Evolutionary conservation across 441 rosid species (phyloP).

Genomic region (Arabidopsis hybrid): DNA sequence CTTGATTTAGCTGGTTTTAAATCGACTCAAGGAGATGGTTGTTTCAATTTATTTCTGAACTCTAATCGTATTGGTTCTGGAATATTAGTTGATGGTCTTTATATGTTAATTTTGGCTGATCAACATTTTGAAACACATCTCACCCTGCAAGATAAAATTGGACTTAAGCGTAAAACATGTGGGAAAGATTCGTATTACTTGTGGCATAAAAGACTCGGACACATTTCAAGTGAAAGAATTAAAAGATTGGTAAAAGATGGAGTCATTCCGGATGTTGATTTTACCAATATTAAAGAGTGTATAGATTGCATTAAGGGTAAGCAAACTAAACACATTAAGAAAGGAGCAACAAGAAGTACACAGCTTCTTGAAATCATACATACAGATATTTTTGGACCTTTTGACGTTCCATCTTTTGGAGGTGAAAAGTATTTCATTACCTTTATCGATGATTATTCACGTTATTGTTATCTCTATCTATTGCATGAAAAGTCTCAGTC

Average conservation of each 20-base stretch:
- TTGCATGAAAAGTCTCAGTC: too few relatives aligned
- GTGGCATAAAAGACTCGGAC: too few relatives aligned
- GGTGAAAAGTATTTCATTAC: background rate
- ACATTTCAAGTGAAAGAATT: too few relatives aligned
- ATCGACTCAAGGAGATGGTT: background rate
- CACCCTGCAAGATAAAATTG: too few relatives aligned
- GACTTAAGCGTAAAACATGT: too few relatives aligned
- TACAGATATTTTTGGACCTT: background rate
- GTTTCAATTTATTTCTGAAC: conserved; percentile 13
- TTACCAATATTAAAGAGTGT: background rate
- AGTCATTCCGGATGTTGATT: too few relatives aligned
- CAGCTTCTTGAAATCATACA: conserved; percentile 6
- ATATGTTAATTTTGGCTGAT: background rate
- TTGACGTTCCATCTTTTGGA: background rate
- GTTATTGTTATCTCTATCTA: too few relatives aligned
- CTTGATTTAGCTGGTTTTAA: conserved; percentile 14
- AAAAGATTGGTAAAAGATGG: too few relatives aligned
- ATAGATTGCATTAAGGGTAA: conserved; percentile 1
- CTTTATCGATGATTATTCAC: too few relatives aligned
- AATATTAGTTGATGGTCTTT: conserved; percentile 9
- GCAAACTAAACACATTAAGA: conserved; percentile 3
- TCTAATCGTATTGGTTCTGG: background rate
- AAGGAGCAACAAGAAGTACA: conserved; percentile 6
- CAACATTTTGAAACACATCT: background rate
- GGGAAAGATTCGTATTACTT: too few relatives aligned